Base-by-base conservation (phyloP, 2,329 filamentous ascomycete species). In the Aspergillus hiratsukae region DNA sequence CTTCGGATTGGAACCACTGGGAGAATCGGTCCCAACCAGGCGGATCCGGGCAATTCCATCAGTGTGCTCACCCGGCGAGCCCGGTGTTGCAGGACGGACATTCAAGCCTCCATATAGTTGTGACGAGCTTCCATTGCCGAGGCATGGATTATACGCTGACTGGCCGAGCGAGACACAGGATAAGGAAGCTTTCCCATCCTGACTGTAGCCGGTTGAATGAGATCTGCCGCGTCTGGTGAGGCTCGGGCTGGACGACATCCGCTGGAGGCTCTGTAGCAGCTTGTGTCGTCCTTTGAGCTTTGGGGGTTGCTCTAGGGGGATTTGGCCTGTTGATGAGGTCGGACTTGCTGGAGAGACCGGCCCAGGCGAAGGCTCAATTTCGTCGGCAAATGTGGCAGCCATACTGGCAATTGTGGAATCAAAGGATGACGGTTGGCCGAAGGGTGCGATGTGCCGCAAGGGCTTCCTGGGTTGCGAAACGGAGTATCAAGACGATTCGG, bases 181-280 rank as follows among this genome's bases (percentile, higher is more conserved):
- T 64, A 87, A 80, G 10, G 84, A 86, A 3, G 80, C 85, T 76
- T 80, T 91, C 19, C 78, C 78, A 59, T 79, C 76, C 53, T 75
- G 87, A 9, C 87, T 84, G 66, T 87, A 88, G 66, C 83, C 87
- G 56, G 84, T 81, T 6, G 90, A 87, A 55, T 86, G 81, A 27
- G 84, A 78, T 57, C 88, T 83, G 55, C 85, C 82, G 53, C 86
- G 73, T 56, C 83, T 83, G 43, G 82, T 79, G 51, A 96, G 76
- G 17, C 88, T 89, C 1, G 89, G 87, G 6, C 87, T 90, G 0
- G 91, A 96, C 10, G 89, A 87, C 67, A 95, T 93, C 56, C 90
- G 87, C 60, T 93, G 87, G 50, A 96, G 81, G 31, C 87, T 85
- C 60, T 86, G 85, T 19, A 95, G 78, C 35, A 96, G 74, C 57